These are phyloP conservation scores for Plectosphaerella plurivora DNA, from an alignment of 2,329 filamentous ascomycete species.

Conservation along the genomic window DNA sequence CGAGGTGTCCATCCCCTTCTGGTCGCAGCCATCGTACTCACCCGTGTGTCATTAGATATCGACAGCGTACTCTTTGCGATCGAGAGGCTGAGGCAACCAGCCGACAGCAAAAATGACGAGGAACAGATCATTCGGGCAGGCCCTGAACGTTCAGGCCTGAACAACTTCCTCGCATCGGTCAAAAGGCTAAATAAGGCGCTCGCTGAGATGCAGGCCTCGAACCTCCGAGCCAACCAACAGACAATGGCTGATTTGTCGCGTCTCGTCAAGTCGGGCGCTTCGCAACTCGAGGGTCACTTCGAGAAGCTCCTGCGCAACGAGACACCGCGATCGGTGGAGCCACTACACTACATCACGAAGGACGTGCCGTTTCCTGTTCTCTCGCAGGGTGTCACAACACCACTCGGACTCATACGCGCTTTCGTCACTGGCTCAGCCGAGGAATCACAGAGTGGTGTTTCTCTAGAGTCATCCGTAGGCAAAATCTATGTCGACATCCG, in stretches of 20 bases:
- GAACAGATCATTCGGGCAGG: conserved; percentile 86
- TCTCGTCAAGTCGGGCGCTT: conserved; percentile 73
- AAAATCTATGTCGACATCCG: conserved; percentile 83
- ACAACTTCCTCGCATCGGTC: conserved; percentile 82
- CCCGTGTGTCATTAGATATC: conserved; percentile 54
- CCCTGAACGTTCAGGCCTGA: conserved; percentile 77
- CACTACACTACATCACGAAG: conserved; percentile 89
- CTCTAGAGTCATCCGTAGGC: conserved; percentile 62
- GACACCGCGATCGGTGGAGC: conserved; percentile 77
- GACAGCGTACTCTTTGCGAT: conserved; percentile 83
- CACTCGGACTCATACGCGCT: conserved; percentile 72
- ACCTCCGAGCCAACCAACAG: conserved; percentile 86
- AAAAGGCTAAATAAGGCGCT: conserved; percentile 86
- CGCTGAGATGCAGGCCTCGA: conserved; percentile 79
- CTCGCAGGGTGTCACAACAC: conserved; percentile 69
- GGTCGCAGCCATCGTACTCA: conserved; percentile 12
- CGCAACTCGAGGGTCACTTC: conserved; percentile 81
- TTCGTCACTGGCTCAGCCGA: conserved; percentile 50
- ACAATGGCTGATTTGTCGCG: conserved; percentile 75
- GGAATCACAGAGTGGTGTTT: neutral
- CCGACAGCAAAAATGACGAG: conserved; percentile 86
- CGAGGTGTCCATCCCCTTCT: neutral
- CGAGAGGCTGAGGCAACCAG: conserved; percentile 81
- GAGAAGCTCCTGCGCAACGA: conserved; percentile 70
- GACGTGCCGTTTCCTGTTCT: conserved; percentile 79